A percentile compares a stretch with the other conserved stretches of the same genome.
phyloP scores from a whole-genome alignment of 2,329 filamentous ascomycete species.

The Epichloe gansuensis region DNA sequence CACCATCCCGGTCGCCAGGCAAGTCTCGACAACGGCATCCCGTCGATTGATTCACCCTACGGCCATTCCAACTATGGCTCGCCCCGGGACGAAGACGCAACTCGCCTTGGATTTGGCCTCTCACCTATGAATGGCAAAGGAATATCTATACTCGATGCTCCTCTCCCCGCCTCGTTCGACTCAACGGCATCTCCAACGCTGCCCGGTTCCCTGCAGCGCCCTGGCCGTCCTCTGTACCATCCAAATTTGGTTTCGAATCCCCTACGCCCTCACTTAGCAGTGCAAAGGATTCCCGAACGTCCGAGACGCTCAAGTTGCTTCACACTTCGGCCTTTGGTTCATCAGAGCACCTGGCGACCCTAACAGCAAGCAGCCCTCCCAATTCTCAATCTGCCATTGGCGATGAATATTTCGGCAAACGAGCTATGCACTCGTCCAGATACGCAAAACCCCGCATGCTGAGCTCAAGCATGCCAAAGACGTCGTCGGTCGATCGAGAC shows the following conservation, averaged over 20 bases:
- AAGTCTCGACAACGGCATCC: constrained; percentile 42
- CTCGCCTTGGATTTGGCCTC: constrained; percentile 56
- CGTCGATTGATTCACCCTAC: constrained; percentile 46
- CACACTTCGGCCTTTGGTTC: constrained; percentile 58
- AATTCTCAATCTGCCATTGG: constrained; percentile 38
- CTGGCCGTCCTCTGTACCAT: constrained; percentile 84
- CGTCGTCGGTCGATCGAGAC: constrained; percentile 48
- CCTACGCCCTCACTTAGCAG: constrained; percentile 62
- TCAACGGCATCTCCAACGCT: constrained; percentile 86
- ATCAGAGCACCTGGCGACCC: constrained; percentile 48
- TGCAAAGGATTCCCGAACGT: constrained; percentile 47
- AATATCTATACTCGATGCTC: constrained; percentile 85
- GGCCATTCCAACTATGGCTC: constrained; percentile 65
- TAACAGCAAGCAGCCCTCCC: constrained; percentile 34
- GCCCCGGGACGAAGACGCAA: constrained; percentile 55
- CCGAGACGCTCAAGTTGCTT: constrained; percentile 51
- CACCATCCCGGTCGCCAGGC: constrained; percentile 35
- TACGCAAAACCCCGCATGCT: constrained; percentile 55
- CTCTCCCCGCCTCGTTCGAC: constrained; percentile 88
- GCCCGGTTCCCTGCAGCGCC: constrained; percentile 68
- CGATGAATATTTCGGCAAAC: constrained; percentile 56
- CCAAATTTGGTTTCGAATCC: constrained; percentile 80
- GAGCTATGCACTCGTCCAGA: constrained; percentile 58
- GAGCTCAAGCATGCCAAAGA: constrained; percentile 56
- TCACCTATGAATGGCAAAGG: constrained; percentile 62